These are phyloP conservation scores for Phytophthora pinifolia DNA, from an alignment of 352 stramenopile species.

Conservation along the genomic window DNA sequence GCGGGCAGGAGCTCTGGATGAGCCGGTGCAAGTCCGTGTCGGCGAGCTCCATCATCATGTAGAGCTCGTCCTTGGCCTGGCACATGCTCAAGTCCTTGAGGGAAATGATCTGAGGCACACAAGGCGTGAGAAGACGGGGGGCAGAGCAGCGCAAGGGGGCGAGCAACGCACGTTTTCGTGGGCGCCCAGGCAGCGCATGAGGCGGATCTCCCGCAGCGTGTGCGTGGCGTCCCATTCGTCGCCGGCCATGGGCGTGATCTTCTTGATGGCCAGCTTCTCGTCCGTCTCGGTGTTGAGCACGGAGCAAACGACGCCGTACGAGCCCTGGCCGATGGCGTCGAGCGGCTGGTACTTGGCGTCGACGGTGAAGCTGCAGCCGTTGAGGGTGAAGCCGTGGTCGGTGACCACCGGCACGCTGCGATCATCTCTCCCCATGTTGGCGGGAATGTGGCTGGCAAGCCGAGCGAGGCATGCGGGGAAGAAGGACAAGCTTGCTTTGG, in stretches of 20 bases:
- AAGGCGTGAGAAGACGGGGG: neutral
- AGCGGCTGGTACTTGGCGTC: conserved; percentile 80
- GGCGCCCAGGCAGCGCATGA: conserved; percentile 86
- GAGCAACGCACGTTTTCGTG: conserved; percentile 85
- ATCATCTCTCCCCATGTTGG: conserved; percentile 62
- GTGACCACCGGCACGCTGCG: conserved; percentile 55
- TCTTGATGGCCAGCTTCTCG: conserved; percentile 92
- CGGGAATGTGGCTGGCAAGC: neutral
- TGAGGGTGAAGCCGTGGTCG: conserved; percentile 82
- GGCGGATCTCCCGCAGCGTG: conserved; percentile 88
- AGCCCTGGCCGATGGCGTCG: conserved; percentile 91
- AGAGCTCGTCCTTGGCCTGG: conserved; percentile 93
- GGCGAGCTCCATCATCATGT: conserved; percentile 96
- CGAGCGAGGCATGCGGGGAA: conserved; percentile 30
- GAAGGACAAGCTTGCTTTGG: conserved; percentile 36
- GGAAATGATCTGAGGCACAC: conserved; percentile 74
- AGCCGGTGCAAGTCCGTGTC: conserved; percentile 93
- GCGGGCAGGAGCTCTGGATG: conserved; percentile 87
- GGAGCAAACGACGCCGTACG: conserved; percentile 93
- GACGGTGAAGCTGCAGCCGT: conserved; percentile 83
- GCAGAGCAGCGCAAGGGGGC: neutral
- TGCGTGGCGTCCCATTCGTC: conserved; percentile 90
- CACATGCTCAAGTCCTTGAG: conserved; percentile 90
- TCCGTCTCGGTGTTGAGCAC: conserved; percentile 77
- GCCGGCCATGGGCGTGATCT: conserved; percentile 91